These are phyloP conservation scores for Pythium phragmitis DNA, from an alignment of 352 stramenopile genomes.

Conservation along the genomic window DNA sequence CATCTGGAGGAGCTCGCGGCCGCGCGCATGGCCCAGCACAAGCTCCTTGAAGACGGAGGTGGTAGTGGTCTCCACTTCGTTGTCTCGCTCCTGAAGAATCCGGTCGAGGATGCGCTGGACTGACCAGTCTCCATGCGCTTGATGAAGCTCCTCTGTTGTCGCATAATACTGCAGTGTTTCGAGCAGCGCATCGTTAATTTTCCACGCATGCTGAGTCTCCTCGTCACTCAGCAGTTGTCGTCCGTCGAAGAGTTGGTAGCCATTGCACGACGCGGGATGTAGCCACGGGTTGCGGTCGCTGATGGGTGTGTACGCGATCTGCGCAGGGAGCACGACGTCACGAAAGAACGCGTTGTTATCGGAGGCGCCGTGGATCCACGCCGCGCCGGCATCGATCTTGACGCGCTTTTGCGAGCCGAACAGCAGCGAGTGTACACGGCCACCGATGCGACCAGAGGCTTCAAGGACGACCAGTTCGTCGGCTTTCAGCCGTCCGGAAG, in stretches of 20 bases:
- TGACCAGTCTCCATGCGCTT: constrained; percentile 24
- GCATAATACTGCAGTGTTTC: constrained; percentile 39
- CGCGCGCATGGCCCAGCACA: constrained; percentile 1
- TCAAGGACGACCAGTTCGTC: constrained; percentile 50
- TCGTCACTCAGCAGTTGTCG: constrained; percentile 27
- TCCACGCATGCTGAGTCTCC: constrained; percentile 41
- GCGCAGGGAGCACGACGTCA: constrained; percentile 39
- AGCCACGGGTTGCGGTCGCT: constrained; percentile 60
- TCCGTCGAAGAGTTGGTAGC: constrained; percentile 48
- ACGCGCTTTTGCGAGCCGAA: constrained; percentile 46
- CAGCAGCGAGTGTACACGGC: constrained; percentile 43
- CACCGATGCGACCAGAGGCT: constrained; percentile 46
- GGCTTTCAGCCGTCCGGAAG: constrained; percentile 30
- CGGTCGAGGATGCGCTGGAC: constrained; percentile 39
- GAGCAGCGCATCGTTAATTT: constrained; percentile 46
- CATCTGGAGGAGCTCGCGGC: constrained; percentile 30
- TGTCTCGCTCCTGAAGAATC: constrained; percentile 21
- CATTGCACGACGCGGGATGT: constrained; percentile 41
- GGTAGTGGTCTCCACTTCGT: neutral
- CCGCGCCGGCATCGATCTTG: constrained; percentile 53
- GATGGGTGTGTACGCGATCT: constrained; percentile 48
- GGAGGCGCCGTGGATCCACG: constrained; percentile 59
- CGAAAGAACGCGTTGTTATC: constrained; percentile 34
- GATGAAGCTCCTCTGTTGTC: constrained; percentile 14
- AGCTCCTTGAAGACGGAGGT: constrained; percentile 1